Base-by-base conservation (phyloP, 2,329 filamentous ascomycete genomes). In the Nothomitra cinnamomea region DNA sequence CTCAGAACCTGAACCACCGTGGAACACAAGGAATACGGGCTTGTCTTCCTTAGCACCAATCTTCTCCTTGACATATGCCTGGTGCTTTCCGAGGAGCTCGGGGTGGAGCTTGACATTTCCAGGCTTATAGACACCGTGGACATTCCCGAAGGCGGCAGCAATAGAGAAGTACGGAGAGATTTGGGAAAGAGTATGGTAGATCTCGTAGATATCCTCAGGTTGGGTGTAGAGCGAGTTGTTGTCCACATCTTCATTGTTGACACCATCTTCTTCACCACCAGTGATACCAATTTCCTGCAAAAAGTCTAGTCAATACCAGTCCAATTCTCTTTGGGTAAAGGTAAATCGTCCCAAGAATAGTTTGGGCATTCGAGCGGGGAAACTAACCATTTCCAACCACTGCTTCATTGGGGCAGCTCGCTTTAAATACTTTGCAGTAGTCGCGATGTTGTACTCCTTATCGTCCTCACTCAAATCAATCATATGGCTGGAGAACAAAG, bases 1-100 rank as follows among this genome's bases (percentile, higher is more conserved):
- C 68, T 78, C 77, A 60, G 86, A 94, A 61, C 92, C 92, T 59
- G 87, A 94, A 64, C 92, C 92, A 65, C 92, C 92, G 79, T 98
- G 92, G 85, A 98, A 98, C 70, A 98, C 92, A 65, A 98, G 87
- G 82, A 89, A 96, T 67, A 96, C 86, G 61, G 92, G 92, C 83
- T 95, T 95, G 67, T 85, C 78, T 60, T 85, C 79, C 62, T 77
- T 73, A 64, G 78, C 72, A 61, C 72, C 70, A 60, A 83, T 80
- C 76, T 94, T 79, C 71, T 90, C 80, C 72, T 87, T 80, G 70
- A 95, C 87, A 71, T 85, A 87, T 59, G 77, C 77, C 77, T 98
- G 92, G 81, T 98, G 92, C 84, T 96, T 95, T 71, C 80, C 79
- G 63, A 98, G 85, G 52, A 98, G 83, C 74, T 94, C 87, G 55